Evolutionary conservation across 495 filamentous ascomycete genomes (phyloP), one percentile per base, ranked within the genome.

Genomic region (Lasiosphaeria miniovina): DNA sequence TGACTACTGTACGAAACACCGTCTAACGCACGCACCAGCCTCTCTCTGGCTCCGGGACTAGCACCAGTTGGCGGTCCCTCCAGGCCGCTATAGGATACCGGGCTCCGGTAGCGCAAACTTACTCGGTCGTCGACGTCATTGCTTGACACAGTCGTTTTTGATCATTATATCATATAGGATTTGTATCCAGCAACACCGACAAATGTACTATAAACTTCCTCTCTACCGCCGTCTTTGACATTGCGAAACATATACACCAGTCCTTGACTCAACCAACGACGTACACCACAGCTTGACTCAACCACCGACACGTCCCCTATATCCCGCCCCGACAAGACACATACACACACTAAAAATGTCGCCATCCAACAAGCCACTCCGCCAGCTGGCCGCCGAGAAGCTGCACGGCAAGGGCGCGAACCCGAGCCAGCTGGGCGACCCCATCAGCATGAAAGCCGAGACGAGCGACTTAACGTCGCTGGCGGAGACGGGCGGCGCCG

Each of bases 361-460:
- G 8, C 48, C 46, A 15, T 58, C 56, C 15, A 41, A 54, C 54
- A 69, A 67, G 36, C 67, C 67, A 33, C 57, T 69, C 57, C 61
- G 67, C 43, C 65, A 69, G 48, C 45, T 60, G 7, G 70, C 71
- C 14, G 70, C 65, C 45, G 71, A 74, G 49, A 76, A 77, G 34
- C 62, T 72, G 11, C 63, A 71, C 49, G 71, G 73, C 53, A 56
- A 61, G 31, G 59, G 59, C 8, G 71, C 73, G 51, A 78, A 77
- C 57, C 74, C 75, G 24, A 74, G 68, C 55, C 68, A 70, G 57
- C 62, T 77, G 6, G 74, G 74, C 51, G 77, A 78, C 57, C 74
- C 74, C 8, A 69, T 73, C 58, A 72, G 70, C 38, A 62, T 78
- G 17, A 76, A 77, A 38, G 71, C 72, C 36, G 77, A 80, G 65